Base-by-base conservation (phyloP, 2,329 filamentous ascomycete genomes). In the Colletotrichum sp. region DNA sequence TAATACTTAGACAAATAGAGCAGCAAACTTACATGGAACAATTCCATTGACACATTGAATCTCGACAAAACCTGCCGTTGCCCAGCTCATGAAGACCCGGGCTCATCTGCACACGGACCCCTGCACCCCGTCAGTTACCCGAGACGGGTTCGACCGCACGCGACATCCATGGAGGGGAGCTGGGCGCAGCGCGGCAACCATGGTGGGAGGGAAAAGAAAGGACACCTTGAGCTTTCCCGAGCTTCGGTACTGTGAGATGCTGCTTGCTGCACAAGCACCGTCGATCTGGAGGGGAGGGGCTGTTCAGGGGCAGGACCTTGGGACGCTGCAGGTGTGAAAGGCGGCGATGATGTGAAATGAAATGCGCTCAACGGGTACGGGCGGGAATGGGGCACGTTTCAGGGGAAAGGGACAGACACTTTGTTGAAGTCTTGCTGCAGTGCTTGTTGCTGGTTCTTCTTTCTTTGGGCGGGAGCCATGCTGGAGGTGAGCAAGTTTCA, bases 401-500 rank as follows among this genome's bases (percentile, higher is more conserved):
- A 76, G 71, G 74, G 49, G 74, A 21, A 63, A 52, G 44, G 26
- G 74, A 26, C 62, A 52, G n/a, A n/a, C 39, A 16, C 28, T 24
- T 5, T 32, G 69, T 21, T 26, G 44, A 36, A 49, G 32, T 30
- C 34, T 34, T 34, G 34, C 30, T 62, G 66, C 30, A 32, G 28
- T 39, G 9, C 28, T 18, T 44, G 16, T 18, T 44, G 39, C 6
- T 21, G n/a, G 44, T 21, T 52, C 44, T 21, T 52, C 44, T 21
- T 21, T 52, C 44, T 52, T 21, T 52, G 44, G 44, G n/a, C 2
- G 44, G 2, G n/a, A 52, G 44, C 44, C n/a, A 21, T 52, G 44
- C 44, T 52, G 44, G 62, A 21, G 59, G 71, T 78, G 77, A 78
- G 77, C 77, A 78, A 72, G 77, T 78, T 78, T 78, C 77, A 78